Conservation (phyloP, 345 rosid genomes). For the Boechera stricta region DNA sequence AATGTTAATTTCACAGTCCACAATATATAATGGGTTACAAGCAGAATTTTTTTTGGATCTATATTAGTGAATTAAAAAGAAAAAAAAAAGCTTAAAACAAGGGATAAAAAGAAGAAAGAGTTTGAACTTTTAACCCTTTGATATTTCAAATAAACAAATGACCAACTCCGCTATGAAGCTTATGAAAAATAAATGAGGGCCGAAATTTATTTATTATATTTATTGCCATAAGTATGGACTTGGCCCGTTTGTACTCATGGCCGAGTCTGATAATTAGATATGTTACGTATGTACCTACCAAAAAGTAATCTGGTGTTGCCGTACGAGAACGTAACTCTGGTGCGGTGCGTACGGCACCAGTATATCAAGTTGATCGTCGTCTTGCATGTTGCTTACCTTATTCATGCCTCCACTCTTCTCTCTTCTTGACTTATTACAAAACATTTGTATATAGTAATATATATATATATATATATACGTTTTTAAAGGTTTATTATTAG, state of each 20-base stretch:
- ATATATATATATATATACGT: neutral
- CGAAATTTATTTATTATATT: too few species aligned
- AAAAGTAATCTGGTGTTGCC: neutral
- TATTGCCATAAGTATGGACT: too few species aligned
- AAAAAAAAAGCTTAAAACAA: too few species aligned
- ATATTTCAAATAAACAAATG: too few species aligned
- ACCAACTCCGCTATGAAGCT: too few species aligned
- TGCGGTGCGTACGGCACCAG: conserved; percentile 25
- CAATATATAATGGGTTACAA: neutral
- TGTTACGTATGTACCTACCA: conserved; percentile 1
- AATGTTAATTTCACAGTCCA: neutral
- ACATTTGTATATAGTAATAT: neutral
- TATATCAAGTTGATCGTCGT: conserved; percentile 3
- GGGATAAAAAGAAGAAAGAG: too few species aligned
- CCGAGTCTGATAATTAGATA: neutral
- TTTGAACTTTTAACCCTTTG: too few species aligned
- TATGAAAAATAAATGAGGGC: too few species aligned
- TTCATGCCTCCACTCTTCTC: neutral
- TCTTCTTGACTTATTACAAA: neutral
- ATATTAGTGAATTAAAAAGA: too few species aligned
- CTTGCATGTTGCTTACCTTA: neutral
- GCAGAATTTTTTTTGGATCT: too few species aligned
- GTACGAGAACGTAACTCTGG: neutral
- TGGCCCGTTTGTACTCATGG: too few species aligned
- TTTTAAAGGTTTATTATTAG: neutral